These are phyloP conservation scores for Stagonosporopsis rhizophila DNA, from an alignment of 2,329 filamentous ascomycete species.

Conservation along the genomic window DNA sequence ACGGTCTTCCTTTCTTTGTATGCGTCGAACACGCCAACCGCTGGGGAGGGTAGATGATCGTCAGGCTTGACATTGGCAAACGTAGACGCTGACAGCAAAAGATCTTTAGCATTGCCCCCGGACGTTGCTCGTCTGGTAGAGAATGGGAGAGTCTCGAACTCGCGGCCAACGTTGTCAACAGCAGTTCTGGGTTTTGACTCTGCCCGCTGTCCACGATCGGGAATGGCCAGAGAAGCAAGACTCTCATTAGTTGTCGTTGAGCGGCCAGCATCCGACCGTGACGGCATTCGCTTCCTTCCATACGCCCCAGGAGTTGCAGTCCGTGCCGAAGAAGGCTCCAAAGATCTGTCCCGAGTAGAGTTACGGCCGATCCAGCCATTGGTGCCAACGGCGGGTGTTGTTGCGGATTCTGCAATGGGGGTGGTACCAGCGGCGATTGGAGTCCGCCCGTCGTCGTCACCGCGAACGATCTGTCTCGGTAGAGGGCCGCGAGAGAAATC, in stretches of 20 bases:
- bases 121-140: constrained; percentile 42
- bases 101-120: constrained; percentile 67
- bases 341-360: constrained; percentile 39
- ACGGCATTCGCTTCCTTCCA: constrained; percentile 67
- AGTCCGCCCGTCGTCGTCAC: constrained; percentile 67
- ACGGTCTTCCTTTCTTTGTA: constrained; percentile 68
- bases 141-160: constrained; percentile 52
- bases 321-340: constrained; percentile 58
- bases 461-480: constrained; percentile 69
- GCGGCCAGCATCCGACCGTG: constrained; percentile 42
- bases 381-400: constrained; percentile 68
- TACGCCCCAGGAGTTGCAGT: constrained; percentile 68
- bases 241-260: constrained; percentile 42
- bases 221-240: constrained; percentile 45
- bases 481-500: constrained; percentile 68
- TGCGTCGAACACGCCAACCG: constrained; percentile 67
- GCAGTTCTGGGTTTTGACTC: constrained; percentile 44
- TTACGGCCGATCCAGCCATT: constrained; percentile 49
- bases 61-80: constrained; percentile 41
- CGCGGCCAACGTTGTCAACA: constrained; percentile 49
- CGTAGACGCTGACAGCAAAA: constrained; percentile 49
- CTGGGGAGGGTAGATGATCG: constrained; percentile 68
- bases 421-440: constrained; percentile 84
- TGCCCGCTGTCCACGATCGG: constrained; percentile 43
- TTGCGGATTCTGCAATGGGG: constrained; percentile 74